These are phyloP conservation scores for Solanum hybrid DNA, from an alignment of 305 asterid species.

Conservation along the genomic window DNA sequence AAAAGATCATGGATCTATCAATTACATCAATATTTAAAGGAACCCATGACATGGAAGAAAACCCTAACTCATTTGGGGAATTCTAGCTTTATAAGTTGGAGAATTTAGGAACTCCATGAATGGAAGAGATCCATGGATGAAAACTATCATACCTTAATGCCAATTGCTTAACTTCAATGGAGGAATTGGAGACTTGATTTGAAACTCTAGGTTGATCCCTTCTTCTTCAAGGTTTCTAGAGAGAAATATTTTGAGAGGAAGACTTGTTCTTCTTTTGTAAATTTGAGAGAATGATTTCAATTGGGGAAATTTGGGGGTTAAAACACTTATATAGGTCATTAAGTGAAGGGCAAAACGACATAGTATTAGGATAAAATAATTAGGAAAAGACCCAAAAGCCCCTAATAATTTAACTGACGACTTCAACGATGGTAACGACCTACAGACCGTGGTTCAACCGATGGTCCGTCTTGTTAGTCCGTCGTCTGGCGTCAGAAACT, in stretches of 20 bases:
- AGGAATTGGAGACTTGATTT: neutral
- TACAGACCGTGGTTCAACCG: neutral
- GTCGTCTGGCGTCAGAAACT: neutral
- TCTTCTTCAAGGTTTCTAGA: neutral
- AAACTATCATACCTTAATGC: neutral
- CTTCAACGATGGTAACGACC: neutral
- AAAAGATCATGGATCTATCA: neutral
- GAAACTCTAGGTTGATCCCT: neutral
- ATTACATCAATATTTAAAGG: neutral
- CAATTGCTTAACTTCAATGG: neutral
- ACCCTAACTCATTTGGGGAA: neutral
- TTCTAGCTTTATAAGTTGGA: neutral
- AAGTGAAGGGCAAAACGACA: neutral
- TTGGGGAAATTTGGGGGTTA: neutral
- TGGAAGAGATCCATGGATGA: neutral
- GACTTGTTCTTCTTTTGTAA: neutral
- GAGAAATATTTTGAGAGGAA: neutral
- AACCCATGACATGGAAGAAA: neutral
- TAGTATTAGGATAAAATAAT: neutral
- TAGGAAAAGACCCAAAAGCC: neutral
- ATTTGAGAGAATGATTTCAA: too few relatives aligned
- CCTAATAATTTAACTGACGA: neutral
- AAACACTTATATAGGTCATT: neutral
- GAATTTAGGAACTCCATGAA: neutral
- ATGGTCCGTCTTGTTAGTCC: neutral